Percentiles rank a stretch among this genome's conserved stretches.
These are phyloP conservation scores for Carallia brachiata DNA, from an alignment of 345 rosid genomes.

Conservation along the genomic window DNA sequence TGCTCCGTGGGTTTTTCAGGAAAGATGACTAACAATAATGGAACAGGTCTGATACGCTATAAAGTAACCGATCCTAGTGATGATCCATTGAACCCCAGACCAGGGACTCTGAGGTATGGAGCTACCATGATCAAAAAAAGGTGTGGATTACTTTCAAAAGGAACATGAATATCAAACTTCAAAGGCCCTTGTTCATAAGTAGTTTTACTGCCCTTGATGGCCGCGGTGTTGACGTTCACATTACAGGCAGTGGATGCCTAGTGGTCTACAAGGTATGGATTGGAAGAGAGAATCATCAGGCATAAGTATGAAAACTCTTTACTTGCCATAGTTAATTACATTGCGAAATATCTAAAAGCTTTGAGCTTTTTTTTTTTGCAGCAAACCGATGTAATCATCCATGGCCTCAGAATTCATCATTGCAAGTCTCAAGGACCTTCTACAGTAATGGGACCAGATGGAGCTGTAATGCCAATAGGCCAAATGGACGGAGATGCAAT, in stretches of 20 bases:
- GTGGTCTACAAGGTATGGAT: slow-evolving; percentile 40
- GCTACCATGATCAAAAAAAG: slow-evolving; percentile 49
- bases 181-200: slow-evolving; percentile 54
- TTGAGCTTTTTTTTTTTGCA: not conserved
- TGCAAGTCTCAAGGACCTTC: slow-evolving; percentile 52
- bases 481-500: slow-evolving; percentile 69
- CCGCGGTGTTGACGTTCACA: slow-evolving; percentile 52
- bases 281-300: not conserved
- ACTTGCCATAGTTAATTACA: not conserved
- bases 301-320: too few species aligned
- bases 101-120: slow-evolving; percentile 64
- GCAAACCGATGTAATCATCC: slow-evolving; percentile 69
- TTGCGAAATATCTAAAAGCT: too few species aligned
- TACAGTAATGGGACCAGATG: slow-evolving; percentile 57
- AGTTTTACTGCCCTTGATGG: slow-evolving; percentile 78
- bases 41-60: slow-evolving; percentile 39
- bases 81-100: slow-evolving; percentile 59
- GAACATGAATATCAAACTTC: slow-evolving; percentile 55
- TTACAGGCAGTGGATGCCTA: slow-evolving; percentile 60
- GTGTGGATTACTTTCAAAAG: slow-evolving; percentile 69
- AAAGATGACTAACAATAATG: slow-evolving; percentile 61
- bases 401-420: slow-evolving; percentile 65
- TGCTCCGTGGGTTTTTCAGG: slow-evolving; percentile 68
- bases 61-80: slow-evolving; percentile 67
- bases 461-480: slow-evolving; percentile 36